phyloP scores from a whole-genome alignment of 768 basidiomycete genomes.

The Scleroderma citrinum region DNA sequence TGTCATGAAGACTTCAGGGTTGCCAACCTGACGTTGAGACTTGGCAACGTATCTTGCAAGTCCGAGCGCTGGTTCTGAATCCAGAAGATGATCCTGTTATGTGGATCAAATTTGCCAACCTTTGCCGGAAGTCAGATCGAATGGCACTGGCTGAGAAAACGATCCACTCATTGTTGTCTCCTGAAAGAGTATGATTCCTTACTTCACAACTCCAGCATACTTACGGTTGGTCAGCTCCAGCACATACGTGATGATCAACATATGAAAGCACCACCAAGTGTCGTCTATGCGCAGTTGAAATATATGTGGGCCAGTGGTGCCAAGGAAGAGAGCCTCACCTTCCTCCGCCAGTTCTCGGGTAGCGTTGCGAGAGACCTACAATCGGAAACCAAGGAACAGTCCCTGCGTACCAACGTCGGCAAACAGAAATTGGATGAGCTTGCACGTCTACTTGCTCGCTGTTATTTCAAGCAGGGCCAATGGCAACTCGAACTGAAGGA shows the following conservation, averaged over 20 bases:
- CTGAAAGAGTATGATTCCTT: slow-evolving; percentile 48
- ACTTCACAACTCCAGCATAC: neutral
- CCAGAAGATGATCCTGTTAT: slow-evolving; percentile 94
- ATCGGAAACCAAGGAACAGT: slow-evolving; percentile 45
- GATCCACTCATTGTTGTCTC: slow-evolving; percentile 82
- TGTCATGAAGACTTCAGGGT: slow-evolving; percentile 65
- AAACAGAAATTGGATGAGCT: slow-evolving; percentile 63
- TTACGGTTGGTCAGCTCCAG: slow-evolving; percentile 29
- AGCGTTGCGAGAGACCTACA: slow-evolving; percentile 72
- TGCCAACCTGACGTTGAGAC: slow-evolving; percentile 98
- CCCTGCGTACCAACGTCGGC: slow-evolving; percentile 45
- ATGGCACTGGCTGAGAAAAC: slow-evolving; percentile 97
- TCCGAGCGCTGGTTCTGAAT: slow-evolving; percentile 86
- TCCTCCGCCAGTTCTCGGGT: slow-evolving; percentile 77
- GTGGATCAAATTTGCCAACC: slow-evolving; percentile 99
- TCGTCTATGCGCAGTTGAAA: slow-evolving; percentile 94
- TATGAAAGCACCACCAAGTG: slow-evolving; percentile 83
- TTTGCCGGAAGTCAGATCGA: slow-evolving; percentile 92
- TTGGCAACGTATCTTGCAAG: slow-evolving; percentile 97
- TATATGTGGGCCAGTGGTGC: slow-evolving; percentile 90
- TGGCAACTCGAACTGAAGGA: slow-evolving; percentile 84
- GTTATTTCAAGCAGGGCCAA: slow-evolving; percentile 93
- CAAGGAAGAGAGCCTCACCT: slow-evolving; percentile 70
- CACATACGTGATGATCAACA: slow-evolving; percentile 46
- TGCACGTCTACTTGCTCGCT: slow-evolving; percentile 87